These are phyloP conservation scores for Kondoa malvinella DNA, from an alignment of 768 basidiomycete genomes.

Conservation along the genomic window DNA sequence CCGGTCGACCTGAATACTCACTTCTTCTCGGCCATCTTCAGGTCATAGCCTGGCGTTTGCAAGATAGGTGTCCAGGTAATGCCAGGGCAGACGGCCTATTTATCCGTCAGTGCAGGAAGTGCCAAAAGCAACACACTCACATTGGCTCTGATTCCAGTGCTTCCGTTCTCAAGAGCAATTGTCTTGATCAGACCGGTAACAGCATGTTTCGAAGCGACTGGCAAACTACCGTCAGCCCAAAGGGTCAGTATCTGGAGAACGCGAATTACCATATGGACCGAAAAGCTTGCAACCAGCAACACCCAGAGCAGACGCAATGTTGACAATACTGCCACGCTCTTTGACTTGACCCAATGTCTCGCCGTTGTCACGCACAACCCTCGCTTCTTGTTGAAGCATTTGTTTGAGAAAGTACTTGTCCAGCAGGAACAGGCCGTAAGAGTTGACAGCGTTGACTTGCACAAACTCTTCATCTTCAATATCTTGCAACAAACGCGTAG, in stretches of 20 bases:
- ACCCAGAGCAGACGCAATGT: not conserved
- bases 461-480: not conserved
- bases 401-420: not conserved
- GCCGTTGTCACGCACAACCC: not conserved
- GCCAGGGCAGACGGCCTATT: no score
- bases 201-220: not conserved
- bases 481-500: not conserved
- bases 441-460: not conserved
- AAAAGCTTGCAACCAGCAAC: not conserved
- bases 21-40: not conserved
- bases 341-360: not conserved
- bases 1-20: no score
- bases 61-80: not conserved
- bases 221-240: not conserved
- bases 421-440: not conserved
- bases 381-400: not conserved
- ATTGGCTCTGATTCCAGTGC: not conserved
- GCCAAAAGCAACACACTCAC: no score
- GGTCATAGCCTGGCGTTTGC: not conserved
- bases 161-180: not conserved
- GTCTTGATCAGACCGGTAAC: not conserved
- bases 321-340: not conserved
- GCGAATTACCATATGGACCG: not conserved
- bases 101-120: no score
- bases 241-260: not conserved